Conservation (phyloP, 441 rosid genomes). For the Populus trichocarpa region DNA sequence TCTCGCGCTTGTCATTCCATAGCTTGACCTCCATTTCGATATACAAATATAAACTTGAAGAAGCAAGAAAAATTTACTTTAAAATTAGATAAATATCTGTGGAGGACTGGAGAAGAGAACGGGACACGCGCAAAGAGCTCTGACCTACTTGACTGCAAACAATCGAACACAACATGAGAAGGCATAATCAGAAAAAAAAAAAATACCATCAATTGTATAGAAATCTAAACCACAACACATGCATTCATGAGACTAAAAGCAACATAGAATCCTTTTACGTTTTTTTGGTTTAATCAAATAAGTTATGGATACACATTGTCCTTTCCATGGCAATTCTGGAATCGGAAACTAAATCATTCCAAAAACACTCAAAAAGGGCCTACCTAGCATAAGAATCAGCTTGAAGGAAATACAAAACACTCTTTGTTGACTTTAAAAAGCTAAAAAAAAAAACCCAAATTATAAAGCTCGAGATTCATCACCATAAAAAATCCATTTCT, state of each 20-base stretch:
- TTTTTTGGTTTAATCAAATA: background rate
- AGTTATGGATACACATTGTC: background rate
- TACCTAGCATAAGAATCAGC: background rate
- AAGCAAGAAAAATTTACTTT: background rate
- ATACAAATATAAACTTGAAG: background rate
- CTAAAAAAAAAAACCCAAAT: background rate
- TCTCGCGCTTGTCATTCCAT: slow-evolving; percentile 94
- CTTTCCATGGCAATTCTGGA: background rate
- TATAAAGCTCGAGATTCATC: background rate
- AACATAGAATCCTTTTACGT: background rate
- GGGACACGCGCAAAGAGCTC: slow-evolving; percentile 98
- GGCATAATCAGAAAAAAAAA: slow-evolving; percentile 1
- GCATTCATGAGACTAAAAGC: background rate
- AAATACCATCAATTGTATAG: too few species aligned
- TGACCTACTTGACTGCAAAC: slow-evolving; percentile 33
- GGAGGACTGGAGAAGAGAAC: slow-evolving; percentile 93
- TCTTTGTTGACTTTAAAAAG: background rate
- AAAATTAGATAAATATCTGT: slow-evolving; percentile 14
- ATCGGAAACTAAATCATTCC: background rate
- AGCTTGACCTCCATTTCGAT: slow-evolving; percentile 85
- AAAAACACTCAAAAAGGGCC: background rate
- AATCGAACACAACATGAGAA: slow-evolving; percentile 12
- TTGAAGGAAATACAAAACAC: background rate
- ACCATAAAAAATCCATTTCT: background rate
- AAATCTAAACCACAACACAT: slow-evolving; percentile 3